Evolutionary conservation across 2,329 filamentous ascomycete species (phyloP), one percentile per base, ranked within the genome.

Genomic region (Neurospora sp.): DNA sequence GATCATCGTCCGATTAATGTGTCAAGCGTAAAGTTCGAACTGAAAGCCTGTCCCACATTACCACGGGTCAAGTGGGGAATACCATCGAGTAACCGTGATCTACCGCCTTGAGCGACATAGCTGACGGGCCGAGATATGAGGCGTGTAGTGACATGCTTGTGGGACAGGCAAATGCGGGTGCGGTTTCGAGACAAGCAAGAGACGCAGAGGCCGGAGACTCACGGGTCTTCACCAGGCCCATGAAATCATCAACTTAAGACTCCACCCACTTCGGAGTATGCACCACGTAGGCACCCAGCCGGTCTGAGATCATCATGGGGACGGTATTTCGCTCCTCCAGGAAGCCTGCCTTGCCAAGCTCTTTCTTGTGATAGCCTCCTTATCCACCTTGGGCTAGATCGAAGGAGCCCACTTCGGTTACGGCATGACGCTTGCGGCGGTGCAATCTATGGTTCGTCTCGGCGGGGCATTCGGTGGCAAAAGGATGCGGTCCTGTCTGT

Each of bases 141-240:
- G 71, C 71, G 70, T 70, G 70, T 69, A 70, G 69, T 74, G 71
- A 70, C 72, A 71, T 72, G 68, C 69, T 71, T 69, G 74, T 75
- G 73, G 70, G 73, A 74, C 73, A 73, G 69, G 40, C 37, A 36
- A 62, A 72, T 72, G 73, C 68, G 69, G 67, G 43, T 39, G 37
- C 68, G 43, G 68, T 68, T 71, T 73, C 69, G 68, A 73, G 68
- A 72, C 70, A 72, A 52, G 38, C 68, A 57, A 52, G 66, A 23
- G 19, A 36, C 68, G 67, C 62, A 69, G 66, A 33, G 52, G 15
- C 15, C 46, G 19, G 46, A 62, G 15, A 10, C 52, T 62, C 52
- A 33, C 17, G 52, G 15, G 28, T 62, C 12, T 62, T 62, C 15
- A 36, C 23, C 23, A 62, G 52, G 52, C 52, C 23, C 52, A 62